These are phyloP conservation scores for Chaetomiaceae sp. DNA, from an alignment of 2,329 filamentous ascomycete species.

Conservation along the genomic window DNA sequence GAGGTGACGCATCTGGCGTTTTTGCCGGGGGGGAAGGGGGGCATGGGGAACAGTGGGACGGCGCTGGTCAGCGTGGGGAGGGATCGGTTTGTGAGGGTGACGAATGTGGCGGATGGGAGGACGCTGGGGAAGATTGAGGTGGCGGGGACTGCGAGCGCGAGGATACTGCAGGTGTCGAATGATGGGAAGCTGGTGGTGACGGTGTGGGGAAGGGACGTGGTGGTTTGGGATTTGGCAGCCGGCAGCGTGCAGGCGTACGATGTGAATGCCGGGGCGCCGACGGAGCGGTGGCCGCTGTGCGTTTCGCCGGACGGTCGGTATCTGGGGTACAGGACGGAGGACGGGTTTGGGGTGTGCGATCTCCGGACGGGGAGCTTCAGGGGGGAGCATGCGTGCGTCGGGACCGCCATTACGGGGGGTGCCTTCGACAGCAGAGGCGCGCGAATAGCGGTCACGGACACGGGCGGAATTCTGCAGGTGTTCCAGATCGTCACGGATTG, in stretches of 20 bases:
- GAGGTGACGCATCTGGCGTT: conserved; percentile 35
- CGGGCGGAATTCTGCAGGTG: conserved; percentile 10
- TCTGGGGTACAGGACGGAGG: conserved; percentile 36
- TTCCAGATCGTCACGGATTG: conserved; percentile 15
- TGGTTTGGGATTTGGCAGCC: conserved; percentile 32
- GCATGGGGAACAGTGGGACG: conserved; percentile 14
- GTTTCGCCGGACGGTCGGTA: conserved; percentile 35
- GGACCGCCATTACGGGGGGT: conserved; percentile 30
- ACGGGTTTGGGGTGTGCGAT: conserved; percentile 38
- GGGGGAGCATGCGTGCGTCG: conserved; percentile 24
- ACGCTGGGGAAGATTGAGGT: conserved; percentile 35
- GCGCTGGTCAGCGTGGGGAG: conserved; percentile 32
- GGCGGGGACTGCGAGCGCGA: conserved; percentile 20
- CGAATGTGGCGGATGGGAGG: conserved; percentile 27
- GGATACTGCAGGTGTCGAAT: conserved; percentile 29
- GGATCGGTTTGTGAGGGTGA: conserved; percentile 36
- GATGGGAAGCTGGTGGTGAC: conserved; percentile 32
- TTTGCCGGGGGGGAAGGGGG: conserved; percentile 14
- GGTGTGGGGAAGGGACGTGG: conserved; percentile 35
- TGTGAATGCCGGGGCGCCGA: conserved; percentile 29
- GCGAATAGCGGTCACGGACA: conserved; percentile 29
- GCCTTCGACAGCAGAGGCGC: conserved; percentile 31
- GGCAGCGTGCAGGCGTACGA: conserved; percentile 33
- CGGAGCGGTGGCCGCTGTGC: conserved; percentile 37
- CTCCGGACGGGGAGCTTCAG: conserved; percentile 30